Conservation (phyloP, 108 stramenopile species). For the Cylindrotheca closterium region DNA sequence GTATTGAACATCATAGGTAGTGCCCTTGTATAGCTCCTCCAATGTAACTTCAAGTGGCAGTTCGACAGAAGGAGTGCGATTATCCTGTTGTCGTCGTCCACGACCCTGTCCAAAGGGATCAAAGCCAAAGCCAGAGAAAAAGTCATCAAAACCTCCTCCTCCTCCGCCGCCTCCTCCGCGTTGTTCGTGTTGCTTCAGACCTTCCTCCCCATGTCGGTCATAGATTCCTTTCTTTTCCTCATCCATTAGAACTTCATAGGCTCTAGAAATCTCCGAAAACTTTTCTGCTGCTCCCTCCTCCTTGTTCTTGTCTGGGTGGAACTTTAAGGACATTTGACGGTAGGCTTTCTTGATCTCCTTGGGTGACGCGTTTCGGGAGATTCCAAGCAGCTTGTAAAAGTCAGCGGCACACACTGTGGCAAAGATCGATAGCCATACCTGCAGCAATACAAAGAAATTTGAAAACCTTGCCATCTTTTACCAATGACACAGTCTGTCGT, state of each 20-base stretch:
- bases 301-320: conserved; percentile 95
- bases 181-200: conserved; percentile 91
- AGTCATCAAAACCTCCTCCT: conserved; percentile 76
- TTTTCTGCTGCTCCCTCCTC: conserved; percentile 85
- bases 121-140: conserved; percentile 72
- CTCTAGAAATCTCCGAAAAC: conserved; percentile 94
- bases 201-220: conserved; percentile 96
- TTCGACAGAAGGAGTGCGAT: conserved; percentile 88
- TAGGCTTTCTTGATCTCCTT: conserved; percentile 97
- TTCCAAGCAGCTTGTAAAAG: conserved; percentile 81
- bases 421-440: conserved; percentile 23
- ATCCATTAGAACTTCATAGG: conserved; percentile 96
- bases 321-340: conserved; percentile 88
- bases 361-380: conserved; percentile 57
- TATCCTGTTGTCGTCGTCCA: conserved; percentile 71
- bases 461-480: too few species aligned
- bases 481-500: too few species aligned
- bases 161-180: conserved; percentile 69
- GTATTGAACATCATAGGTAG: conserved; percentile 90
- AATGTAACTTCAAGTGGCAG: conserved; percentile 90
- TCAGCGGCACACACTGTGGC: conserved; percentile 44
- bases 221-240: conserved; percentile 93
- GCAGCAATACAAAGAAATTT: conserved; percentile 3
- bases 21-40: conserved; percentile 91
- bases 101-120: conserved; percentile 69